Evolutionary conservation across 768 basidiomycete species (phyloP).

Genomic region (Tylopilus balloui): DNA sequence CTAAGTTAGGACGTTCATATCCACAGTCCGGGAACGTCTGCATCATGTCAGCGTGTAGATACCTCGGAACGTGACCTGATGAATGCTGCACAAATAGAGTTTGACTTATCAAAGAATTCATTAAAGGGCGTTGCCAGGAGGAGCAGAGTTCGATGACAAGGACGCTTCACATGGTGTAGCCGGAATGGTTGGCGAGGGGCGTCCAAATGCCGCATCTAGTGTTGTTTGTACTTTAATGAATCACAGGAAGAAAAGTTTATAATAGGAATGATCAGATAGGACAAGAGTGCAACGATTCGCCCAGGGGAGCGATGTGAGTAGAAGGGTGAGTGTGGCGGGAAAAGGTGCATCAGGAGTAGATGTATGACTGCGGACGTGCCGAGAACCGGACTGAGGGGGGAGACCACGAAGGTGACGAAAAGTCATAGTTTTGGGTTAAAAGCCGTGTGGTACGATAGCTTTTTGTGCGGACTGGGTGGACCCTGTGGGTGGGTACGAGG

Average conservation of each 20-base stretch:
- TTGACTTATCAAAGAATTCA: conserved; percentile 20
- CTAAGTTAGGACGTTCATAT: conserved; percentile 32
- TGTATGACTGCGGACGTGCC: neutral
- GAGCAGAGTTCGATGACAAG: conserved; percentile 11
- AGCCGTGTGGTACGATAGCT: conserved; percentile 80
- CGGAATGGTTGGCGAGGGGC: conserved; percentile 14
- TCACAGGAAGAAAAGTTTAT: conserved; percentile 24
- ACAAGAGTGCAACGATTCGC: conserved; percentile 18
- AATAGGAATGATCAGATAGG: conserved; percentile 27
- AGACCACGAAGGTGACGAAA: neutral
- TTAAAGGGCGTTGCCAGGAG: conserved; percentile 30
- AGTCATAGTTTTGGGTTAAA: conserved; percentile 41
- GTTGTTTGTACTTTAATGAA: conserved; percentile 12
- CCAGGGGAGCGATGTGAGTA: conserved; percentile 10
- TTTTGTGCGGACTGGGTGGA: conserved; percentile 35
- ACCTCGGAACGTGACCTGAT: conserved; percentile 13
- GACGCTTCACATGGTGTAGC: conserved; percentile 19
- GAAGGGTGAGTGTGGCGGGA: conserved; percentile 7
- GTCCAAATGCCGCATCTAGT: conserved; percentile 27
- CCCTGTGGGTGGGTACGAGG: conserved; percentile 52
- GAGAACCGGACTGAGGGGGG: conserved; percentile 1
- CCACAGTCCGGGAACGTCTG: conserved; percentile 26
- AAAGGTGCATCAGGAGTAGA: conserved; percentile 12
- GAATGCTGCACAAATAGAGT: conserved; percentile 22
- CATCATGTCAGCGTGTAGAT: conserved; percentile 22